phyloP scores from a whole-genome alignment of 148 eudicot species.

The Pharnaceum exiguum region DNA sequence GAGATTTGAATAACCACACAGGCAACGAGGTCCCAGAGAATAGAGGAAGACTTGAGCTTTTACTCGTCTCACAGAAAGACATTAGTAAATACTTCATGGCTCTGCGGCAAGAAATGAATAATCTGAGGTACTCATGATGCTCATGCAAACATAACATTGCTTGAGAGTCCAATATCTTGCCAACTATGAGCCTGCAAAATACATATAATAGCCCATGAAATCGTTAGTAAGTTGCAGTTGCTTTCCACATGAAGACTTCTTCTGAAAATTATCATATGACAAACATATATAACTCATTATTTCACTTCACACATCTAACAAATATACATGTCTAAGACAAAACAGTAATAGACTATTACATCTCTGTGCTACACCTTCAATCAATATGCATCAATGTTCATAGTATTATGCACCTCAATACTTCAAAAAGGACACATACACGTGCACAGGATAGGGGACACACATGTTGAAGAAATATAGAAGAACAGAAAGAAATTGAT shows the following conservation, averaged over 20 bases:
- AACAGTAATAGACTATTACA: no score
- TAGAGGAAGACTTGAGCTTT: slow-evolving; percentile 25
- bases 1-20: slow-evolving; percentile 64
- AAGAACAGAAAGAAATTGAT: not conserved
- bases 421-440: not conserved
- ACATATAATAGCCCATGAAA: not conserved
- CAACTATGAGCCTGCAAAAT: slow-evolving; percentile 65
- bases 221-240: not conserved
- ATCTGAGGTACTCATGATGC: slow-evolving; percentile 39
- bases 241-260: no score
- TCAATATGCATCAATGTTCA: not conserved
- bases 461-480: not conserved
- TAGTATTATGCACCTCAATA: not conserved
- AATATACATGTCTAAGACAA: no score
- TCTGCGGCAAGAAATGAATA: slow-evolving; percentile 72
- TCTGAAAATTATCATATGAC: no score
- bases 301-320: no score
- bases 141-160: slow-evolving; percentile 19
- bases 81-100: slow-evolving; percentile 43
- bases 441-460: not conserved
- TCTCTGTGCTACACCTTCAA: not conserved
- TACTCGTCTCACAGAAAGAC: slow-evolving; percentile 39
- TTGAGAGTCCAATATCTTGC: slow-evolving; percentile 39
- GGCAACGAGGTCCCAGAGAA: slow-evolving; percentile 39
- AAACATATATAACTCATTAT: no score